A percentile compares a stretch with the other conserved stretches of the same genome.
These are phyloP conservation scores for Yarrowia hollandica DNA, from an alignment of 805 yeast species.

Conservation along the genomic window DNA sequence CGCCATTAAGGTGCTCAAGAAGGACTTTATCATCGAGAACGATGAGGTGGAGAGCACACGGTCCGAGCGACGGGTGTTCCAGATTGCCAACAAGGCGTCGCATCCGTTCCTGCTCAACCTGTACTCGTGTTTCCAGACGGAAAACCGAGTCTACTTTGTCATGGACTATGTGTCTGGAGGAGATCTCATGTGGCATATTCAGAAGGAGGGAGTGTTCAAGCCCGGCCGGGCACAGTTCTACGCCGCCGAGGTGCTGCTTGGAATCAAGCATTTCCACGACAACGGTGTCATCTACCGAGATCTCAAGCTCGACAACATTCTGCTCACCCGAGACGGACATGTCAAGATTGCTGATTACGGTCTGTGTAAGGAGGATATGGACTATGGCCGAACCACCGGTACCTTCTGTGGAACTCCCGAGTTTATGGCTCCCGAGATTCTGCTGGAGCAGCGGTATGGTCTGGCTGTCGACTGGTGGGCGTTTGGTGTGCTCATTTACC, in stretches of 20 bases:
- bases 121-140: conserved; percentile 96
- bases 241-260: conserved; percentile 93
- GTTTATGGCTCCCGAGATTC: conserved; percentile 97
- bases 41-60: conserved; percentile 95
- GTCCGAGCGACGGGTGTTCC: conserved; percentile 90
- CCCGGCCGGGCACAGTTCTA: conserved; percentile 93
- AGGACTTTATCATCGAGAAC: conserved; percentile 90
- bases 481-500: conserved; percentile 92
- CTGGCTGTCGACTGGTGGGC: conserved; percentile 99
- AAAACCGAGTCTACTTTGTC: conserved; percentile 93
- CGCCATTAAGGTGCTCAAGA: conserved; percentile 95
- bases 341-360: conserved; percentile 97
- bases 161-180: conserved; percentile 99
- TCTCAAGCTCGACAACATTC: conserved; percentile 89
- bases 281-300: conserved; percentile 96
- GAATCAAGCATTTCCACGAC: conserved; percentile 89
- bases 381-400: conserved; percentile 78
- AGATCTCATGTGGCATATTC: conserved; percentile 99
- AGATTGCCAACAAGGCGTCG: conserved; percentile 75
- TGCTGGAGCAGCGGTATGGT: conserved; percentile 88
- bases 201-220: conserved; percentile 75
- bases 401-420: conserved; percentile 99
- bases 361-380: conserved; percentile 91
- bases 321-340: conserved; percentile 87
- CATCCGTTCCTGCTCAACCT: conserved; percentile 92